Evolutionary conservation across 192 early-diverging fungal species (phyloP).

Genomic region (Obelidium mucronatum): DNA sequence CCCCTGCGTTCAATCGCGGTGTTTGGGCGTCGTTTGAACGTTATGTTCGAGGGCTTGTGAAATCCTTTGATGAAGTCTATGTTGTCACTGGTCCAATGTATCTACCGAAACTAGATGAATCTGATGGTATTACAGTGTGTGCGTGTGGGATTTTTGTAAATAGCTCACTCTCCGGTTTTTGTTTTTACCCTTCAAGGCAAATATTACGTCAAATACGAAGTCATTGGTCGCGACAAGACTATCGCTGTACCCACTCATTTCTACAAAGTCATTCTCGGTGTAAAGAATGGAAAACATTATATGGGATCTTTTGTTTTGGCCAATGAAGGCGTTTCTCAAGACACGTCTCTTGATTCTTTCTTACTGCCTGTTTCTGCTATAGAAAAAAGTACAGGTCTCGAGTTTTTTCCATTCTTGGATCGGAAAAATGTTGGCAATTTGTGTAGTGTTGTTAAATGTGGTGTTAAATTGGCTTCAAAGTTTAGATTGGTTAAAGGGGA

Average conservation of each 20-base stretch:
- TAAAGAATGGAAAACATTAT: conserved; percentile 53
- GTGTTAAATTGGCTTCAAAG: conserved; percentile 9
- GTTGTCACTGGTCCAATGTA: conserved; percentile 90
- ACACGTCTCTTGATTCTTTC: conserved; percentile 71
- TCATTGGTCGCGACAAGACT: conserved; percentile 87
- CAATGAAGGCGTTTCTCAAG: conserved; percentile 74
- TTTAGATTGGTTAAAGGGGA: too few species aligned
- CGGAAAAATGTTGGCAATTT: neutral
- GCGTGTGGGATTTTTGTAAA: too few species aligned
- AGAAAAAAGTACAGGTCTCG: conserved; percentile 54
- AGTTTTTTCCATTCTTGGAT: conserved; percentile 44
- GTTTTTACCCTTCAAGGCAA: conserved; percentile 20
- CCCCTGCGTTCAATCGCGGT: conserved; percentile 84
- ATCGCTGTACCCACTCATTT: conserved; percentile 93
- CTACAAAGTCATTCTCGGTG: conserved; percentile 87
- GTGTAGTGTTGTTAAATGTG: conserved; percentile 13
- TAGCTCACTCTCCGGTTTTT: conserved; percentile 10
- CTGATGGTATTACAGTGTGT: conserved; percentile 66
- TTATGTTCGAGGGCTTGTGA: conserved; percentile 77
- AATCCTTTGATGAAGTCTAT: conserved; percentile 81
- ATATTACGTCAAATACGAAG: conserved; percentile 80
- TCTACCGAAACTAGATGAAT: conserved; percentile 71
- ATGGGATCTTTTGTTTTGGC: conserved; percentile 84
- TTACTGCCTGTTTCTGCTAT: conserved; percentile 36
- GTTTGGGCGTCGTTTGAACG: conserved; percentile 91